These are phyloP conservation scores for Nothophytophthora sp. DNA, from an alignment of 352 stramenopile species.

Conservation along the genomic window DNA sequence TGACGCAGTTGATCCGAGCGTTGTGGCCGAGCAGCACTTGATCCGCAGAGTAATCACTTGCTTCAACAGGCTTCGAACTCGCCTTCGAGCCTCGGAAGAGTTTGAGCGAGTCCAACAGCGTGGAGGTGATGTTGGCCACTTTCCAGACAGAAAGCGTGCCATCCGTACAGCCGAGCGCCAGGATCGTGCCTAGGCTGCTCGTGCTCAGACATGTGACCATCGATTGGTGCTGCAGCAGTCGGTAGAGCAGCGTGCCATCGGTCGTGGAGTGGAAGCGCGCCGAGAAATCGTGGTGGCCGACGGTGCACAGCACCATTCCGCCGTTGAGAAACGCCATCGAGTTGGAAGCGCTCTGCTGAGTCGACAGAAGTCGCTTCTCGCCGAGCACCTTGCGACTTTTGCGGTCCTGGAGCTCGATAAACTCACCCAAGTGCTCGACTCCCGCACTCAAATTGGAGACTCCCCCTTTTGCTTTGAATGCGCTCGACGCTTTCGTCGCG, in stretches of 20 bases:
- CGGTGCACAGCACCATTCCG: slow-evolving; percentile 60
- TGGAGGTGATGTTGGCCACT: slow-evolving; percentile 62
- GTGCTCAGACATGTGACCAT: slow-evolving; percentile 67
- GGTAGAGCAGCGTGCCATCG: slow-evolving; percentile 72
- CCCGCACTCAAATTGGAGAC: slow-evolving; percentile 4
- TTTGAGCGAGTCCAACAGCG: slow-evolving; percentile 75
- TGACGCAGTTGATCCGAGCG: slow-evolving; percentile 63
- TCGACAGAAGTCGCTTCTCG: slow-evolving; percentile 41
- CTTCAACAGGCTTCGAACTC: slow-evolving; percentile 59
- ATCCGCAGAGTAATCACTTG: slow-evolving; percentile 74
- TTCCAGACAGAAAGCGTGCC: slow-evolving; percentile 85
- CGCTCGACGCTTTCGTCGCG: slow-evolving; percentile 37
- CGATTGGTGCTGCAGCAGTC: slow-evolving; percentile 69
- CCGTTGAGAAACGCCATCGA: slow-evolving; percentile 53
- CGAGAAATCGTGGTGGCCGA: slow-evolving; percentile 76
- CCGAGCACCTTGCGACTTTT: slow-evolving; percentile 62
- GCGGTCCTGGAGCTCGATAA: slow-evolving; percentile 65
- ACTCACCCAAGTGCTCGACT: slow-evolving; percentile 30
- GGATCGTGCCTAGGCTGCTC: slow-evolving; percentile 43
- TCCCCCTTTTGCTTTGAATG: slow-evolving; percentile 11
- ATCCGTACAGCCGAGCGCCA: slow-evolving; percentile 62
- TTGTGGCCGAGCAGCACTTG: slow-evolving; percentile 76
- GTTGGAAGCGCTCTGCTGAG: slow-evolving; percentile 21
- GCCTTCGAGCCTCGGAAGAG: slow-evolving; percentile 63
- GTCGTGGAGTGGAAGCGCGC: slow-evolving; percentile 72